phyloP scores from a whole-genome alignment of 2,329 filamentous ascomycete genomes.

The Epicoccum sorghinum region DNA sequence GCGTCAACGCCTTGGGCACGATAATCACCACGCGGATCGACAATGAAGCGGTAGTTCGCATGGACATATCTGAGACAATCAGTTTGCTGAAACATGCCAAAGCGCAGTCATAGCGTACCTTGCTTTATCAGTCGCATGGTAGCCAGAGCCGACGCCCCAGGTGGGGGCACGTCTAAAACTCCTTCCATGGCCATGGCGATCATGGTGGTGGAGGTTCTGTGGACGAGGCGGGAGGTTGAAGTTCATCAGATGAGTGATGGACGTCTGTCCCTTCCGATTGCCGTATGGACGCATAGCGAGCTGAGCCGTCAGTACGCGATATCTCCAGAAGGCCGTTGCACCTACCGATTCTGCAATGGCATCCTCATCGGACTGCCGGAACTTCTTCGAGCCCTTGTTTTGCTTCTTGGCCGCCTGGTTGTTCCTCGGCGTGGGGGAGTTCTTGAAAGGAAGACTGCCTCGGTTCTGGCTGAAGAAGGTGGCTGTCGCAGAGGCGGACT shows the following conservation, averaged over 20 bases:
- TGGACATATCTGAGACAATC: slow-evolving; percentile 72
- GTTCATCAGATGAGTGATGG: slow-evolving; percentile 95
- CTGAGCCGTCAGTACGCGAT: slow-evolving; percentile 44
- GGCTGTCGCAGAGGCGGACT: slow-evolving; percentile 50
- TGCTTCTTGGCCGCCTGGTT: slow-evolving; percentile 78
- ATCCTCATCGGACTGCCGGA: slow-evolving; percentile 80
- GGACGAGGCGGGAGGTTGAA: slow-evolving; percentile 81
- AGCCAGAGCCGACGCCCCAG: slow-evolving; percentile 86
- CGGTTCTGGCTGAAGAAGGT: slow-evolving; percentile 53
- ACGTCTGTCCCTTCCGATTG: slow-evolving; percentile 88
- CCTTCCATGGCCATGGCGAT: slow-evolving; percentile 61
- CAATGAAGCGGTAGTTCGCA: slow-evolving; percentile 96
- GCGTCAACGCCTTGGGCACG: slow-evolving; percentile 80
- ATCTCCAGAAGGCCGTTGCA: slow-evolving; percentile 20
- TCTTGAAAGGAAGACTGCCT: slow-evolving; percentile 47
- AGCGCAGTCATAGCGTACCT: slow-evolving; percentile 57
- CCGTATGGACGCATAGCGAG: slow-evolving; percentile 68
- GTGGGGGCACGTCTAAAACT: slow-evolving; percentile 70
- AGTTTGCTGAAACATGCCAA: slow-evolving; percentile 8
- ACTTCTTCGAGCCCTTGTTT: slow-evolving; percentile 80
- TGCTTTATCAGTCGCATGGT: slow-evolving; percentile 90
- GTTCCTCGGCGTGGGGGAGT: slow-evolving; percentile 67
- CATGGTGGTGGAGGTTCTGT: slow-evolving; percentile 61
- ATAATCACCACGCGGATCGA: slow-evolving; percentile 82
- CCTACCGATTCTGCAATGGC: slow-evolving; percentile 79